Conservation (phyloP, 768 basidiomycete genomes). For the Pulveroboletus sp. region DNA sequence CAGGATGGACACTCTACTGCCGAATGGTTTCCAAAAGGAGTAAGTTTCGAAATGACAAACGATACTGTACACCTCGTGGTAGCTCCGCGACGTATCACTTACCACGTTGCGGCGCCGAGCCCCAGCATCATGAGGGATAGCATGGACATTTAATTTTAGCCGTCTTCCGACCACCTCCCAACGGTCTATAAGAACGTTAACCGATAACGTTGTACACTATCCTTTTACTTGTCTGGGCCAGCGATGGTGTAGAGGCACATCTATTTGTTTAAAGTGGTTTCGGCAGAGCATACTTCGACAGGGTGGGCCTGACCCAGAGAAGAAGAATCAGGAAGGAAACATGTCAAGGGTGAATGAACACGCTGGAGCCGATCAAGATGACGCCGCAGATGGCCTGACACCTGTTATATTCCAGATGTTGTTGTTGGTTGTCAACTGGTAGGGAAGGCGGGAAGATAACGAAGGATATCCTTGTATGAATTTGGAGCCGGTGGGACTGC, state of each 20-base stretch:
- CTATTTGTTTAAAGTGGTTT: conserved; percentile 1
- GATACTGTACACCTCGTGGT: not conserved
- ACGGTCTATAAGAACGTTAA: too few species aligned
- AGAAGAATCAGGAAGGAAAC: not conserved
- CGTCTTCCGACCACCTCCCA: not conserved
- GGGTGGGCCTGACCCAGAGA: not conserved
- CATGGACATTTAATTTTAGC: not conserved
- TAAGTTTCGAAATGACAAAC: not conserved
- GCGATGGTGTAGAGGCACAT: not conserved
- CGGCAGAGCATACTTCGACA: not conserved
- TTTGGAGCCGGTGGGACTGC: not conserved
- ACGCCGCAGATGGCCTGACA: not conserved
- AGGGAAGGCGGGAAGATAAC: not conserved
- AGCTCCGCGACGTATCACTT: too few species aligned
- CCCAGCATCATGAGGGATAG: too few species aligned
- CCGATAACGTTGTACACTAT: not conserved
- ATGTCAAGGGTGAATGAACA: not conserved
- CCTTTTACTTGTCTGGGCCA: not conserved
- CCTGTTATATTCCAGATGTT: conserved; percentile 7
- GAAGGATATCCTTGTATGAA: not conserved
- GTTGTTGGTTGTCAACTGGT: not conserved
- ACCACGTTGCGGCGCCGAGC: too few species aligned
- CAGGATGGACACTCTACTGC: conserved; percentile 9
- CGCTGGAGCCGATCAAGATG: not conserved
- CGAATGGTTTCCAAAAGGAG: not conserved